These are phyloP conservation scores for Creolimax fragrantissima DNA, from an alignment of 78 protist species.

Conservation along the genomic window DNA sequence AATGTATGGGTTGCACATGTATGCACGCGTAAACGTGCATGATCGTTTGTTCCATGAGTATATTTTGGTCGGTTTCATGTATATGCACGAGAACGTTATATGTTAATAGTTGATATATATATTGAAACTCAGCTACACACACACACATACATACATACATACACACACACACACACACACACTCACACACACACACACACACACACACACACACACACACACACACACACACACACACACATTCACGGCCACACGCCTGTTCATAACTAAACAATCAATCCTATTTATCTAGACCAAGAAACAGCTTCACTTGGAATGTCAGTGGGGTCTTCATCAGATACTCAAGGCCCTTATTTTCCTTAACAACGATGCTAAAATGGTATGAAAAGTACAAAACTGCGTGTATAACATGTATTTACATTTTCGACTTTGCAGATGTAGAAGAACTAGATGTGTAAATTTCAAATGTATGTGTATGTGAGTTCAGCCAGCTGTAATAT, in stretches of 20 bases:
- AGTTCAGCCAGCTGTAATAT: too few relatives aligned
- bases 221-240: not conserved
- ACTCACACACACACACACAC: not conserved
- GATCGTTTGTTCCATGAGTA: too few relatives aligned
- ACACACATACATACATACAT: not conserved
- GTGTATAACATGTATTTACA: not conserved
- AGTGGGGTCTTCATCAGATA: not conserved
- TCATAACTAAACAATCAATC: not conserved
- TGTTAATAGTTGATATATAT: too few relatives aligned
- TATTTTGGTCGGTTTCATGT: too few relatives aligned
- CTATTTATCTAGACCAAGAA: not conserved
- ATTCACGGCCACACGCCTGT: not conserved
- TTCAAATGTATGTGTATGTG: too few relatives aligned
- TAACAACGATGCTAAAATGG: constrained; percentile 11
- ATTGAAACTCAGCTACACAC: not conserved
- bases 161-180: not conserved
- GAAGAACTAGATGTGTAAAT: too few relatives aligned
- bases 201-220: constrained; percentile 24
- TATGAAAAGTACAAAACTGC: not conserved
- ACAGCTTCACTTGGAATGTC: not conserved
- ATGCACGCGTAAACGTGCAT: too few relatives aligned
- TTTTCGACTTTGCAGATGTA: not conserved
- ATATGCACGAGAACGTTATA: too few relatives aligned
- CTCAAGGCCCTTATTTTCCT: not conserved
- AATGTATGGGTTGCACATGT: too few relatives aligned